Conservation (phyloP, 257 asterid species). For the Prunella vulgaris region DNA sequence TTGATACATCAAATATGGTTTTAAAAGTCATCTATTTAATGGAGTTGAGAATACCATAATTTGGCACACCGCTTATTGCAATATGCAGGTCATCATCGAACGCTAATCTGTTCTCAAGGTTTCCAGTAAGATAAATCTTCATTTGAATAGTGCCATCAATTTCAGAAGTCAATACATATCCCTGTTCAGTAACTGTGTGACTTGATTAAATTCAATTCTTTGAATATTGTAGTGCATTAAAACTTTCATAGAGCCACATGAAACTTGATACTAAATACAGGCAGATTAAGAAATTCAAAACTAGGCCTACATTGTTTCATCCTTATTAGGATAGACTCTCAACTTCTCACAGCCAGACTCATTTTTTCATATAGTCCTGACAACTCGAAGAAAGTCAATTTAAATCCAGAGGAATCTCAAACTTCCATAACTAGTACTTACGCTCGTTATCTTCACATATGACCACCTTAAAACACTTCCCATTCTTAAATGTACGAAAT, state of each 20-base stretch:
- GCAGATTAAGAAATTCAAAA: constrained; percentile 9
- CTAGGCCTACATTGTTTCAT: constrained; percentile 8
- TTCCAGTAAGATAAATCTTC: constrained; percentile 98
- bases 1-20: neutral
- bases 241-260: neutral
- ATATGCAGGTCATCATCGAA: constrained; percentile 86
- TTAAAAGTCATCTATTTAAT: neutral
- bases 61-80: constrained; percentile 68
- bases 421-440: no score
- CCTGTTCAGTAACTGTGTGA: constrained; percentile 36
- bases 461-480: neutral
- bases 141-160: constrained; percentile 99
- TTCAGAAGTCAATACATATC: constrained; percentile 94
- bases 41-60: constrained; percentile 49
- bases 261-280: neutral
- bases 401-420: neutral
- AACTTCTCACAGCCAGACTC: neutral
- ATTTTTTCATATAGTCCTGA: neutral
- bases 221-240: neutral
- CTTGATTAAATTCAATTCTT: neutral
- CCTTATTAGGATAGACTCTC: constrained; percentile 6
- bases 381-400: constrained; percentile 1
- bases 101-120: constrained; percentile 96
- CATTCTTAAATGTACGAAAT: no score
- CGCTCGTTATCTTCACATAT: no score